phyloP scores from a whole-genome alignment of 1,284 basidiomycete species.

The Phylloporus sp. region DNA sequence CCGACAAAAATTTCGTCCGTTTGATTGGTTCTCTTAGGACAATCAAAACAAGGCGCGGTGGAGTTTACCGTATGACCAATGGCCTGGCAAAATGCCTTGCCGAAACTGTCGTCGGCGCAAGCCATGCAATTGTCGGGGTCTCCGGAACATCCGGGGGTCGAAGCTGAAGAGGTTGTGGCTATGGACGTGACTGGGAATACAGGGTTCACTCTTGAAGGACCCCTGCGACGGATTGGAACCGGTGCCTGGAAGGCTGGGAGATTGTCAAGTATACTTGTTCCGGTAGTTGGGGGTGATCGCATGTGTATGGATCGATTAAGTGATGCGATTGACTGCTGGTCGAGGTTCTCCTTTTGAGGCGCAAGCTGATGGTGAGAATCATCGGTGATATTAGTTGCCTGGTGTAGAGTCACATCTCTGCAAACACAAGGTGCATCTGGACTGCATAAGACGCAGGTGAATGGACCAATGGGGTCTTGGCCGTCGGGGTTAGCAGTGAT shows the following conservation, averaged over 20 bases:
- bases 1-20: conserved; percentile 30
- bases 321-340: conserved; percentile 32
- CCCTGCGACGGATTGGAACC: conserved; percentile 67
- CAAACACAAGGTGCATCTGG: conserved; percentile 76
- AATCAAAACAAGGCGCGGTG: conserved; percentile 55
- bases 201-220: conserved; percentile 44
- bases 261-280: conserved; percentile 69
- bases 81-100: conserved; percentile 85
- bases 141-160: conserved; percentile 49
- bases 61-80: conserved; percentile 63
- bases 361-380: conserved; percentile 15
- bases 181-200: conserved; percentile 55
- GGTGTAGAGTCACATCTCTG: conserved; percentile 61
- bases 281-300: conserved; percentile 18
- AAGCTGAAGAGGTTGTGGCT: conserved; percentile 21
- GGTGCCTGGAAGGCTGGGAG: conserved; percentile 78
- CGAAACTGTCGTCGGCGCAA: conserved; percentile 81
- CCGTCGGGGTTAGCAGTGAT: conserved; percentile 26
- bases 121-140: conserved; percentile 75
- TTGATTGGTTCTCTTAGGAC: conserved; percentile 43
- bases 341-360: conserved; percentile 19
- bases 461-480: conserved; percentile 37
- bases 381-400: conserved; percentile 32
- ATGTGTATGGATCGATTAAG: conserved; percentile 21
- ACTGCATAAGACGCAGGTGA: conserved; percentile 70